phyloP scores from a whole-genome alignment of 495 filamentous ascomycete species.

The Cudoniella acicularis region DNA sequence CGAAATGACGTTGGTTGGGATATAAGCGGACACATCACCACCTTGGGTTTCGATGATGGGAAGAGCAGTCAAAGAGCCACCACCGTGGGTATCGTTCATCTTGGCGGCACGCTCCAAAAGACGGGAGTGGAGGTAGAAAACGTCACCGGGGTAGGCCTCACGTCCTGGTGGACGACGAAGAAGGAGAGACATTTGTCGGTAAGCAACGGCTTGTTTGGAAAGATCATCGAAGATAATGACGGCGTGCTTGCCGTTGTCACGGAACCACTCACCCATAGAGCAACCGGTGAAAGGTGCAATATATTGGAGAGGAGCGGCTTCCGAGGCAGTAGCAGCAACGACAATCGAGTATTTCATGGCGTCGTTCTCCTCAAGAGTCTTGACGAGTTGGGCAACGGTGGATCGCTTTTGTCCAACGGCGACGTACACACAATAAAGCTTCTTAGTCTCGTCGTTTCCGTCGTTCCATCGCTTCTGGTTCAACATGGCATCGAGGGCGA shows the following conservation, averaged over 20 bases:
- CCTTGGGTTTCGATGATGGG: conserved; percentile 99
- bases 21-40: conserved; percentile 99
- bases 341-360: conserved; percentile 98
- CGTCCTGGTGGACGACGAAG: conserved; percentile 98
- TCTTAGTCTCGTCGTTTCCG: conserved; percentile 83
- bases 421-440: conserved; percentile 99
- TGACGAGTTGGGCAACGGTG: conserved; percentile 97
- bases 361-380: conserved; percentile 99
- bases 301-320: conserved; percentile 92
- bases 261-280: conserved; percentile 82
- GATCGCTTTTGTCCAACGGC: conserved; percentile 99
- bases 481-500: conserved; percentile 95
- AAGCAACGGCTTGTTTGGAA: conserved; percentile 98
- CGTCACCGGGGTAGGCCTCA: conserved; percentile 99
- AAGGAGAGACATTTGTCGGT: conserved; percentile 99
- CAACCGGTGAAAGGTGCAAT: conserved; percentile 90
- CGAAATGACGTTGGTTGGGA: conserved; percentile 99
- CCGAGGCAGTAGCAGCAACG: conserved; percentile 95
- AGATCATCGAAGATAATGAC: conserved; percentile 95
- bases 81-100: conserved; percentile 95
- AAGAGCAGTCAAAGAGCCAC: conserved; percentile 94
- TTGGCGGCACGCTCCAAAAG: conserved; percentile 99
- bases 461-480: conserved; percentile 99
- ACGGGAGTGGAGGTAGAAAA: conserved; percentile 99
- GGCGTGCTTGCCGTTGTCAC: conserved; percentile 89